phyloP scores from a whole-genome alignment of 495 filamentous ascomycete genomes.

The Astrocystis sublimbata region DNA sequence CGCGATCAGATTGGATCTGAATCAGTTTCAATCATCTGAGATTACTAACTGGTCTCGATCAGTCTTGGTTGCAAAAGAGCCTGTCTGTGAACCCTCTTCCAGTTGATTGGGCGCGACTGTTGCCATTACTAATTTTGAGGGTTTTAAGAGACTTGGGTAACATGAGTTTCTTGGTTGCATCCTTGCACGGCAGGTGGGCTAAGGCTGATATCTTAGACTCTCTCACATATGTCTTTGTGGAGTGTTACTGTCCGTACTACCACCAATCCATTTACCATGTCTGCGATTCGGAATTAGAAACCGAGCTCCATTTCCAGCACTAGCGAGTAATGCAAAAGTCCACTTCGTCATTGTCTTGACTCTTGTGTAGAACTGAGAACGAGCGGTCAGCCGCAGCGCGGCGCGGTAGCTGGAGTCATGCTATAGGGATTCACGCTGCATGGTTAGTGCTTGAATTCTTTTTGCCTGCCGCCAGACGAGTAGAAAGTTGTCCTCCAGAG shows the following conservation, averaged over 20 bases:
- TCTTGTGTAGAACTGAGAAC: constrained; percentile 3
- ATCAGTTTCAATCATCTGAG: no score
- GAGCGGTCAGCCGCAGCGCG: constrained; percentile 1
- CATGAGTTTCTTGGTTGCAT: neutral
- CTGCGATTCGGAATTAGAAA: constrained; percentile 17
- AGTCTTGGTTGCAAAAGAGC: neutral
- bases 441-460: no score
- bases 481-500: neutral
- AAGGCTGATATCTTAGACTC: constrained; percentile 1
- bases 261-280: constrained; percentile 13
- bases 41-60: neutral
- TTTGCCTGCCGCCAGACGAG: neutral
- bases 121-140: constrained; percentile 7
- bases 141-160: constrained; percentile 11
- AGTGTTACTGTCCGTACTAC: neutral
- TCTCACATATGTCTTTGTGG: constrained; percentile 2
- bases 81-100: neutral
- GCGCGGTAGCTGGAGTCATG: no score
- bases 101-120: neutral
- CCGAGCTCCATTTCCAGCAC: no score
- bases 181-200: neutral
- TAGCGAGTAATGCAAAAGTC: no score
- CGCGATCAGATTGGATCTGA: neutral
- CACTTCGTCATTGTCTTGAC: no score
- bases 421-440: no score